Conservation (phyloP, 2,329 filamentous ascomycete genomes). For the Trichoderma gracile region DNA sequence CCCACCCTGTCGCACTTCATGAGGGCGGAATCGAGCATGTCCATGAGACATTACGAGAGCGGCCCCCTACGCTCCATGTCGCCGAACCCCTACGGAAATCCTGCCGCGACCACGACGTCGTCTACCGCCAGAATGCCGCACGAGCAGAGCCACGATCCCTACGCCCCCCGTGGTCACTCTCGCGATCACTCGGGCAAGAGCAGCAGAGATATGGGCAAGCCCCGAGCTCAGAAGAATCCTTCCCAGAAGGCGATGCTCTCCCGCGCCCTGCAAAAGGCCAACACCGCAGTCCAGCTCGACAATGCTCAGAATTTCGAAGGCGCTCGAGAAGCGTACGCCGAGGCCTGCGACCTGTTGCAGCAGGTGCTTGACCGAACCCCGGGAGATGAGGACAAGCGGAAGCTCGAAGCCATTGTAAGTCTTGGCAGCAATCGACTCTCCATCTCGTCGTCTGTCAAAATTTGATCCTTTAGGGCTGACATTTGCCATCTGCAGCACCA, state of each 20-base stretch:
- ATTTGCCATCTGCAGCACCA: constrained; percentile 58
- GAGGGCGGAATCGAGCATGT: constrained; percentile 23
- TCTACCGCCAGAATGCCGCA: constrained; percentile 35
- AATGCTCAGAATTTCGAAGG: constrained; percentile 95
- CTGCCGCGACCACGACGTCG: constrained; percentile 24
- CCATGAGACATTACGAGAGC: constrained; percentile 18
- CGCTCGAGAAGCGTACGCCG: constrained; percentile 84
- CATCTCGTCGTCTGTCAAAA: not conserved
- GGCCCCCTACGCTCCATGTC: constrained; percentile 28
- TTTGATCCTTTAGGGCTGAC: constrained; percentile 12
- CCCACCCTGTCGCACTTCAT: constrained; percentile 2
- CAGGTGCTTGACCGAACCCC: constrained; percentile 84
- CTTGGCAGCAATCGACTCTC: not conserved
- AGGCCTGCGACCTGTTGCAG: constrained; percentile 85
- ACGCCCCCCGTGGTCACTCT: constrained; percentile 37
- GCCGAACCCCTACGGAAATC: constrained; percentile 14
- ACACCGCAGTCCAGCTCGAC: constrained; percentile 91
- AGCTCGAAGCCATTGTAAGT: constrained; percentile 90
- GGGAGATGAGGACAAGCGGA: constrained; percentile 82
- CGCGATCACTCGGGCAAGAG: constrained; percentile 39
- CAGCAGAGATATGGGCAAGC: constrained; percentile 37
- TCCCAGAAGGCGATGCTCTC: constrained; percentile 96
- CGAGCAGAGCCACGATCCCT: constrained; percentile 36
- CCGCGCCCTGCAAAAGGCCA: constrained; percentile 91
- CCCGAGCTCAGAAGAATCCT: constrained; percentile 47